Evolutionary conservation across 179 eudicot species (phyloP).

Genomic region (Kewa caespitosa): DNA sequence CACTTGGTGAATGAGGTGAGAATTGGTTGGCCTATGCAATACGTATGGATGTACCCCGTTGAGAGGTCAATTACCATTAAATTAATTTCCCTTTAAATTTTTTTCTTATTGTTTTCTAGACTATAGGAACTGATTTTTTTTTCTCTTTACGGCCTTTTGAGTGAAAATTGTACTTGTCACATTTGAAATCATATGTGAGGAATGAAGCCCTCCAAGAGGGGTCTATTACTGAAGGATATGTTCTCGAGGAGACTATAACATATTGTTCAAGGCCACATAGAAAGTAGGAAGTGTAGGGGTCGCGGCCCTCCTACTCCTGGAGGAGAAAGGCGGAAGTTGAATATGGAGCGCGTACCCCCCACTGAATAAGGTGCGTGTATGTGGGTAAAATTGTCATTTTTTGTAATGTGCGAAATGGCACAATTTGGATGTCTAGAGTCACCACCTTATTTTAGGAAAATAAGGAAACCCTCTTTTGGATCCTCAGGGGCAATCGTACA

Average conservation of each 20-base stretch:
- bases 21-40: constrained; percentile 5
- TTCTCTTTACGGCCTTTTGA: not conserved
- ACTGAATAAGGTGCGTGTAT: no score
- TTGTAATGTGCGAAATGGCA: no score
- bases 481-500: no score
- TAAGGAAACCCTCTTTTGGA: no score
- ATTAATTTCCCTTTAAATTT: not conserved
- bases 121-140: no score
- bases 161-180: not conserved
- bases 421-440: no score
- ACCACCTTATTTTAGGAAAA: no score
- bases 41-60: constrained; percentile 19
- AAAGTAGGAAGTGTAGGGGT: no score
- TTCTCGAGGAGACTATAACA: constrained; percentile 9
- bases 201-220: constrained; percentile 18
- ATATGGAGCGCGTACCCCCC: no score
- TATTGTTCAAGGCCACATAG: constrained; percentile 20
- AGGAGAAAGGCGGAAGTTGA: no score
- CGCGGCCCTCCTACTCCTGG: no score
- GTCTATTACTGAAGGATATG: constrained; percentile 9
- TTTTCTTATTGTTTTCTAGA: not conserved
- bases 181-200: constrained; percentile 7
- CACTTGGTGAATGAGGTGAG: constrained; percentile 1
- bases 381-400: no score
- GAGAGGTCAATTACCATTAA: not conserved